Evolutionary conservation across 2,329 filamentous ascomycete genomes (phyloP).

Genomic region (Trichoderma breve): DNA sequence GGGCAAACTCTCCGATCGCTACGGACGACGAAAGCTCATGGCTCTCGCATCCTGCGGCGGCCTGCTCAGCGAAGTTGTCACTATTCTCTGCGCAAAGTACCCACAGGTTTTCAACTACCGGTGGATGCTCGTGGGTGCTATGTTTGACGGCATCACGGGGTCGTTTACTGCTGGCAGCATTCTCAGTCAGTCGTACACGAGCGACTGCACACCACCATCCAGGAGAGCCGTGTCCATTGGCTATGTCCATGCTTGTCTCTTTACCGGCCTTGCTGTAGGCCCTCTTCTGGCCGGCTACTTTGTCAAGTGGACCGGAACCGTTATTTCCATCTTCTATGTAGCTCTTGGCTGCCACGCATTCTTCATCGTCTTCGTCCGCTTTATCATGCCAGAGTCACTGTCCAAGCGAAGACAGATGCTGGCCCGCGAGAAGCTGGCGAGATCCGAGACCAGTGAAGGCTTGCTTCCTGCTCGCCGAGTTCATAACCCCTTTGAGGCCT

Average conservation of each 20-base stretch:
- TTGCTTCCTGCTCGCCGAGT: slow-evolving; percentile 39
- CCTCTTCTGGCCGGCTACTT: slow-evolving; percentile 79
- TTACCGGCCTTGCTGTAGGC: slow-evolving; percentile 82
- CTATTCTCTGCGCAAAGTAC: slow-evolving; percentile 73
- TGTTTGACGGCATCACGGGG: slow-evolving; percentile 79
- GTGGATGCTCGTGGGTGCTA: slow-evolving; percentile 72
- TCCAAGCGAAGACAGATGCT: slow-evolving; percentile 67
- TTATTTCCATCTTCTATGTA: slow-evolving; percentile 83
- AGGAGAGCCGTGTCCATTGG: slow-evolving; percentile 81
- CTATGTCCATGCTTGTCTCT: slow-evolving; percentile 86
- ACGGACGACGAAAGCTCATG: slow-evolving; percentile 75
- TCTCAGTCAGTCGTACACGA: slow-evolving; percentile 79
- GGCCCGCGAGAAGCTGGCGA: slow-evolving; percentile 66
- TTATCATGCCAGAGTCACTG: slow-evolving; percentile 81
- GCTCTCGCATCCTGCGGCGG: slow-evolving; percentile 72
- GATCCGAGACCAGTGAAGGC: slow-evolving; percentile 42
- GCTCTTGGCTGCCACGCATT: slow-evolving; percentile 68
- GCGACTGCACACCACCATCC: slow-evolving; percentile 81
- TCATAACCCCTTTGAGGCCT: slow-evolving; percentile 70
- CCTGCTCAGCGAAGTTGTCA: slow-evolving; percentile 70
- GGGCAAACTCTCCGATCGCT: slow-evolving; percentile 81
- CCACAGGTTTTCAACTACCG: slow-evolving; percentile 72
- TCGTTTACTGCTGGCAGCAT: slow-evolving; percentile 82
- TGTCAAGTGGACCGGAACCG: slow-evolving; percentile 69
- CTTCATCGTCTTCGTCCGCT: slow-evolving; percentile 69